Percentiles rank a stretch among this genome's conserved stretches.
Conservation (phyloP, 2,329 filamentous ascomycete genomes). For the Colletotrichum chrysophilum region DNA sequence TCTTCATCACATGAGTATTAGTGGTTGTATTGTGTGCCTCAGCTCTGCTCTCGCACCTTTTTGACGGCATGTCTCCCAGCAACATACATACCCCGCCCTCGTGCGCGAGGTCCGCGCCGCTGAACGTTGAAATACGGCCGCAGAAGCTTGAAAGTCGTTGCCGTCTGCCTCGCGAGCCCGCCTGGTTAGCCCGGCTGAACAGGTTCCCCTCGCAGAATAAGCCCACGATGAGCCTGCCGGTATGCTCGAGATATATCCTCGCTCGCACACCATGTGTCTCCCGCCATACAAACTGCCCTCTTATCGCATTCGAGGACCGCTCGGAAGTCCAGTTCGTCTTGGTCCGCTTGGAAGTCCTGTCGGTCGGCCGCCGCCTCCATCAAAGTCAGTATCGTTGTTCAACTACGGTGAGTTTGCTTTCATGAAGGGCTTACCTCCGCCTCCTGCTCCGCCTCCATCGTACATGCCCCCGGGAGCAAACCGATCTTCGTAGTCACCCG, state of each 20-base stretch:
- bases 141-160: not conserved
- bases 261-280: not conserved
- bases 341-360: constrained; percentile 54
- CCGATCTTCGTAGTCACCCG: constrained; percentile 47
- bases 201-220: not conserved
- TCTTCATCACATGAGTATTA: not conserved
- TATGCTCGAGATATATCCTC: not conserved
- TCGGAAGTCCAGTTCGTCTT: constrained; percentile 33
- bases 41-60: constrained; percentile 4
- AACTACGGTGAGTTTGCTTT: constrained; percentile 55
- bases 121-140: not conserved
- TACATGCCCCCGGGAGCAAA: constrained; percentile 52
- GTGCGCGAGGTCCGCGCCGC: not conserved
- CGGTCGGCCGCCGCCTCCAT: constrained; percentile 39
- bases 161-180: not conserved
- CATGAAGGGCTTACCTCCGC: constrained; percentile 43
- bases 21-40: constrained; percentile 10
- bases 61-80: not conserved
- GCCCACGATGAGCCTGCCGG: not conserved
- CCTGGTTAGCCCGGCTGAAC: not conserved
- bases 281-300: not conserved
- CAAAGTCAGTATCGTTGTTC: constrained; percentile 42
- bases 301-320: constrained; percentile 47
- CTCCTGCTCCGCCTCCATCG: constrained; percentile 36
- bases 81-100: constrained; percentile 11